These are phyloP conservation scores for Pseudopyrenochaeta lycopersici DNA, from an alignment of 2,329 filamentous ascomycete species.

Conservation along the genomic window DNA sequence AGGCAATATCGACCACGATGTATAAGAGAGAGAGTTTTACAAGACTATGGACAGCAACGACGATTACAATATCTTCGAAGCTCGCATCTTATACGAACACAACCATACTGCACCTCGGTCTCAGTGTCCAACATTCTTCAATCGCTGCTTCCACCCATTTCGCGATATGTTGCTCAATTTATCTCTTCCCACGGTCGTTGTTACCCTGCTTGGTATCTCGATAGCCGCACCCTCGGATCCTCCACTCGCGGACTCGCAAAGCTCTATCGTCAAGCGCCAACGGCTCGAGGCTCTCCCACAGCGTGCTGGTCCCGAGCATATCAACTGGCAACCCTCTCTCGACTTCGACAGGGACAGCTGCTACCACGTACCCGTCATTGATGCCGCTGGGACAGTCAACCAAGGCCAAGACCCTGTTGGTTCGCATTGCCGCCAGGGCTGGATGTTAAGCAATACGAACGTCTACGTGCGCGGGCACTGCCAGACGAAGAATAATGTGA, in stretches of 20 bases:
- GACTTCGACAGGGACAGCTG: background rate
- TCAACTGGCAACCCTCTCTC: constrained; percentile 1
- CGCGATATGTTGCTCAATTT: background rate
- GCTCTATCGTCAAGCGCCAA: background rate
- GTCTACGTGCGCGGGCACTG: background rate
- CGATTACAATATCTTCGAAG: no score
- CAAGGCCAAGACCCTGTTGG: background rate
- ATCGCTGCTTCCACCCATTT: background rate
- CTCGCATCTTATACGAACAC: no score
- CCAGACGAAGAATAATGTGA: background rate
- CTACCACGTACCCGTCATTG: background rate
- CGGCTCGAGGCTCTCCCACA: background rate
- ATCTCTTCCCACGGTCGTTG: background rate
- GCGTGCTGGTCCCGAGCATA: background rate
- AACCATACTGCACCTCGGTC: no score
- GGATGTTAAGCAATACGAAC: background rate
- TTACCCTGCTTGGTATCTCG: background rate
- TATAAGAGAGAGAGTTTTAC: no score
- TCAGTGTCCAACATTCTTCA: no score
- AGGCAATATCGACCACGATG: no score
- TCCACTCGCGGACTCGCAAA: background rate
- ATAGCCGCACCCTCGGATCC: background rate
- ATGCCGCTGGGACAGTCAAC: background rate
- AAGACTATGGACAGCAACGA: no score
- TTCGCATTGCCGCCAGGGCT: background rate